Conservation (phyloP, 2,329 filamentous ascomycete genomes). For the Fusarium papillatum region DNA sequence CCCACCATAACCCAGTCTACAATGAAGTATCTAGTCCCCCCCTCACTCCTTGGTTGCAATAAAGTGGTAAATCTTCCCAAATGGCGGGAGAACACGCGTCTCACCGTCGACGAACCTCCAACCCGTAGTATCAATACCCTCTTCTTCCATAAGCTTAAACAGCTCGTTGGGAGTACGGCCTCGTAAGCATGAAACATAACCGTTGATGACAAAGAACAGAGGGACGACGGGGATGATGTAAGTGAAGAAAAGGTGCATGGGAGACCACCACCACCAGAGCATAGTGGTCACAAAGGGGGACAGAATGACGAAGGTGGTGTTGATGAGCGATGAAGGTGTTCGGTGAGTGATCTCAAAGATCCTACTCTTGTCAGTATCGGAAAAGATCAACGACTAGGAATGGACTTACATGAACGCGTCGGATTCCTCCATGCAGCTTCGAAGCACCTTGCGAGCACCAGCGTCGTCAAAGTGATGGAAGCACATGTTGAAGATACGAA, state of each 20-base stretch:
- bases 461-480: constrained; percentile 41
- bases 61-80: constrained; percentile 39
- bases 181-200: constrained; percentile 36
- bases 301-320: constrained; percentile 37
- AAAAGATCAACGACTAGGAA: neutral
- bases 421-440: constrained; percentile 35
- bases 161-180: constrained; percentile 32
- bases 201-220: constrained; percentile 39
- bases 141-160: constrained; percentile 31
- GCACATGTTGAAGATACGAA: constrained; percentile 41
- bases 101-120: constrained; percentile 37
- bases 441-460: constrained; percentile 37
- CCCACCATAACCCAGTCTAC: neutral
- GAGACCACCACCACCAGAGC: constrained; percentile 40
- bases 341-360: constrained; percentile 40
- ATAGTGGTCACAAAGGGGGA: constrained; percentile 38
- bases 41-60: constrained; percentile 31
- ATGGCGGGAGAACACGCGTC: constrained; percentile 35
- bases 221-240: constrained; percentile 37
- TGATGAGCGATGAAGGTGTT: constrained; percentile 36
- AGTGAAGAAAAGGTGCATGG: constrained; percentile 37
- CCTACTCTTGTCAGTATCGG: constrained; percentile 7
- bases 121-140: constrained; percentile 27
- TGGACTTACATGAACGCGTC: constrained; percentile 35
- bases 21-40: neutral